A percentile compares a stretch with the other conserved stretches of the same genome.
These are phyloP conservation scores for Fusarium pseudograminearum DNA, from an alignment of 2,329 filamentous ascomycete species.

Conservation along the genomic window DNA sequence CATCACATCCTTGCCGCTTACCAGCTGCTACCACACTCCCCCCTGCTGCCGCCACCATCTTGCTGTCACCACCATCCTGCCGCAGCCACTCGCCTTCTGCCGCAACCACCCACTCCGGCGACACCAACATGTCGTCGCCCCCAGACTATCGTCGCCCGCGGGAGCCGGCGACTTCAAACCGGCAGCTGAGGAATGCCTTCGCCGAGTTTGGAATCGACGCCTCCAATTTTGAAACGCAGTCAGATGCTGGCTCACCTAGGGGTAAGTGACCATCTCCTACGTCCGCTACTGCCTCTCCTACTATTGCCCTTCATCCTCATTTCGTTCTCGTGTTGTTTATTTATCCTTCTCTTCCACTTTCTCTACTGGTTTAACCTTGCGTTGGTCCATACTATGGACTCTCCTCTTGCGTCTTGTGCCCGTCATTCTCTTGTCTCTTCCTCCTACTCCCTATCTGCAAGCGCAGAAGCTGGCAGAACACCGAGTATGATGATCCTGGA, in stretches of 20 bases:
- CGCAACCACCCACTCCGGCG: background rate
- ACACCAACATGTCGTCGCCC: slow-evolving; percentile 28
- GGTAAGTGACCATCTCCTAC: slow-evolving; percentile 15
- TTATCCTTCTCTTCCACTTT: background rate
- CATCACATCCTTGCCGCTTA: background rate
- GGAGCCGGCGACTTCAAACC: background rate
- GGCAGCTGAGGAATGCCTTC: slow-evolving; percentile 21
- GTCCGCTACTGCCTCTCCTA: background rate
- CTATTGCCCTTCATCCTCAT: background rate
- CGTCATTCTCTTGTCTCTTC: background rate
- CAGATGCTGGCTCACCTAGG: slow-evolving; percentile 6
- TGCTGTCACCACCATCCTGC: background rate
- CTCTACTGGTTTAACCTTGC: background rate
- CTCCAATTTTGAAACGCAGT: slow-evolving; percentile 1
- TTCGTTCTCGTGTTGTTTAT: background rate
- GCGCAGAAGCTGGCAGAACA: background rate
- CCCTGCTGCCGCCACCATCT: background rate
- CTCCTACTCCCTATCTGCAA: background rate
- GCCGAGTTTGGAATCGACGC: slow-evolving; percentile 9
- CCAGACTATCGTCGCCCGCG: slow-evolving; percentile 16
- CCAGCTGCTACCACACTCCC: background rate
- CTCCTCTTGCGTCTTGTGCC: background rate
- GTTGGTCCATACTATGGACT: no score
- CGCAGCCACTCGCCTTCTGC: background rate
- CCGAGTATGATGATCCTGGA: background rate